Conservation (phyloP, 2,329 filamentous ascomycete genomes). For the Ophiostoma perfectum region DNA sequence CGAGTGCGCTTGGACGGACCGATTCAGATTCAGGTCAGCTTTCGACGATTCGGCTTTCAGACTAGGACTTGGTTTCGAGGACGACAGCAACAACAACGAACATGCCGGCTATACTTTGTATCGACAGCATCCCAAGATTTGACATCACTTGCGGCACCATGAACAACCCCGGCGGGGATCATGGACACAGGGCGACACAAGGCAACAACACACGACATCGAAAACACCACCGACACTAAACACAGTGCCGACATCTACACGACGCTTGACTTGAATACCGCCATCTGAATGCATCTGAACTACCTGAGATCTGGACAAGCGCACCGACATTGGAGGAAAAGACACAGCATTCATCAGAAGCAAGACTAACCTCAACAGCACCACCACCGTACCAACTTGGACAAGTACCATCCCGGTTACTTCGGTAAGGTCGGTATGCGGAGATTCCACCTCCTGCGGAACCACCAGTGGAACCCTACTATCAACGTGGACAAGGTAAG, state of each 20-base stretch:
- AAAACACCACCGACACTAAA: too few species aligned
- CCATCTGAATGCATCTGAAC: background rate
- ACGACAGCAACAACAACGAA: background rate
- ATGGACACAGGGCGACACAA: too few species aligned
- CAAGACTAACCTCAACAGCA: conserved; percentile 44
- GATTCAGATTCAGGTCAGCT: background rate
- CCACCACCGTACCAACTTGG: conserved; percentile 84
- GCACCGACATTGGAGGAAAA: background rate
- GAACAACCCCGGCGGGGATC: too few species aligned
- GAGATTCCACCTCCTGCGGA: conserved; percentile 93
- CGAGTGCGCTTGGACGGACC: background rate
- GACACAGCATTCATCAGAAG: background rate
- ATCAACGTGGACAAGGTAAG: conserved; percentile 96
- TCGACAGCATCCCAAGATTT: too few species aligned
- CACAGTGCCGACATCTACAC: too few species aligned
- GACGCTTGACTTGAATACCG: background rate
- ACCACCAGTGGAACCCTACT: conserved; percentile 97
- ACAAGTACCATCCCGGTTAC: conserved; percentile 97
- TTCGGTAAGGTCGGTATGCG: conserved; percentile 96
- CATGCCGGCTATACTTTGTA: too few species aligned
- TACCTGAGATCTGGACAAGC: background rate
- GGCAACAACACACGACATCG: too few species aligned
- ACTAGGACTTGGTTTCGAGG: background rate
- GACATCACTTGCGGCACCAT: too few species aligned
- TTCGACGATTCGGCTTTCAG: background rate